Conservation (phyloP, 2,329 filamentous ascomycete genomes). For the Tolypocladium sp. region DNA sequence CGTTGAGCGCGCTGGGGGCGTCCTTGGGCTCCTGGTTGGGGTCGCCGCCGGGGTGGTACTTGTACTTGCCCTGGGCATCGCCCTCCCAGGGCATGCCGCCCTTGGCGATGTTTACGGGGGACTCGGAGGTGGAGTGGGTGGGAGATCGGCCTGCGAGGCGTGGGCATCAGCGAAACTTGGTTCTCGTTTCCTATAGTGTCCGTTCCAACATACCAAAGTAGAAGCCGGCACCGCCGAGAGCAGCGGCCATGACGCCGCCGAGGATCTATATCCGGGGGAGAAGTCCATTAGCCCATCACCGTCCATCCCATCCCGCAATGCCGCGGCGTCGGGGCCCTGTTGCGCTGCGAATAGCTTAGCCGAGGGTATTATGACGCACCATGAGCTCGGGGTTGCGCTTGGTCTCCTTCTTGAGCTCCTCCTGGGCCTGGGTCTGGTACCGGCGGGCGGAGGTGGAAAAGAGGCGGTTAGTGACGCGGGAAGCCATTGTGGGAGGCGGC, state of each 20-base stretch:
- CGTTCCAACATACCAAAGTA: conserved; percentile 57
- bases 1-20: conserved; percentile 91
- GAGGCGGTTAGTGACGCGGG: conserved; percentile 45
- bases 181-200: neutral
- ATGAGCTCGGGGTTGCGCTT: conserved; percentile 42
- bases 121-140: conserved; percentile 76
- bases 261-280: conserved; percentile 55
- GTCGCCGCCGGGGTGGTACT: conserved; percentile 83
- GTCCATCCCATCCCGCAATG: neutral
- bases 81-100: conserved; percentile 89
- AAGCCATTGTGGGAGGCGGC: conserved; percentile 38
- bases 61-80: conserved; percentile 55
- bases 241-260: conserved; percentile 80
- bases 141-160: conserved; percentile 60
- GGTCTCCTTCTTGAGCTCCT: conserved; percentile 46
- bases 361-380: conserved; percentile 29
- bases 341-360: conserved; percentile 5
- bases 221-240: conserved; percentile 82
- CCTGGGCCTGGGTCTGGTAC: conserved; percentile 33
- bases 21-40: conserved; percentile 66
- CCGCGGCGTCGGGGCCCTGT: neutral
- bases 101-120: conserved; percentile 61
- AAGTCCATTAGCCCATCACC: neutral
- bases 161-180: neutral
- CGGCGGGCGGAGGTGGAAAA: conserved; percentile 46